Evolutionary conservation across 2,329 filamentous ascomycete genomes (phyloP).

Genomic region (Chaetomiaceae sp.): DNA sequence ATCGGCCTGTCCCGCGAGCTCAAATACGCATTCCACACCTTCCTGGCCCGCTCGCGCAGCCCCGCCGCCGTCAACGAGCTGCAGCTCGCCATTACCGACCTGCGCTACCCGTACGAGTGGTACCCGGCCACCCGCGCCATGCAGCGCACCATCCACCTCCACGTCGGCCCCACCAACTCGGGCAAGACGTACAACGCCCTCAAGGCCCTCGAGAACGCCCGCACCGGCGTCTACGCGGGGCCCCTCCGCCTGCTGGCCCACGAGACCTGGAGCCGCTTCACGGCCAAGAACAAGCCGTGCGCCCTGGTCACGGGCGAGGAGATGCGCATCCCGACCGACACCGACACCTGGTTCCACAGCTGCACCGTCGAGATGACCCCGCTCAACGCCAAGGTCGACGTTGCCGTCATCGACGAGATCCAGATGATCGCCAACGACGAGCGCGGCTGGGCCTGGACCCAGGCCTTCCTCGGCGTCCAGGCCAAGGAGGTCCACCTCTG

Average conservation of each 20-base stretch:
- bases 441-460: slow-evolving; percentile 91
- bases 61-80: slow-evolving; percentile 51
- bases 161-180: slow-evolving; percentile 95
- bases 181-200: slow-evolving; percentile 96
- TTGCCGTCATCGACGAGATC: slow-evolving; percentile 96
- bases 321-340: slow-evolving; percentile 60
- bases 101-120: slow-evolving; percentile 90
- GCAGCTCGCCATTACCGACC: slow-evolving; percentile 67
- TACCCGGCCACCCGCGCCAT: slow-evolving; percentile 76
- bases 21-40: slow-evolving; percentile 63
- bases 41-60: slow-evolving; percentile 54
- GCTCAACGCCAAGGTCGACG: slow-evolving; percentile 59
- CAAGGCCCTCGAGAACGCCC: slow-evolving; percentile 71
- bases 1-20: slow-evolving; percentile 53
- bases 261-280: slow-evolving; percentile 87
- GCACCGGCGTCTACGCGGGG: slow-evolving; percentile 81
- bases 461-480: slow-evolving; percentile 79
- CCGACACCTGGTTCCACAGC: slow-evolving; percentile 60
- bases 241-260: slow-evolving; percentile 85
- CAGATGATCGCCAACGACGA: slow-evolving; percentile 85
- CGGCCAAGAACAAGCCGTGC: slow-evolving; percentile 69
- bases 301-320: slow-evolving; percentile 90
- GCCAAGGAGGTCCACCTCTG: slow-evolving; percentile 90
- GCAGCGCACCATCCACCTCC: slow-evolving; percentile 80
- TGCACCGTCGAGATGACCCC: slow-evolving; percentile 91